Percentiles rank a stretch among this genome's conserved stretches.
Evolutionary conservation across 495 filamentous ascomycete genomes (phyloP).

Genomic region (Penicillium silybi): DNA sequence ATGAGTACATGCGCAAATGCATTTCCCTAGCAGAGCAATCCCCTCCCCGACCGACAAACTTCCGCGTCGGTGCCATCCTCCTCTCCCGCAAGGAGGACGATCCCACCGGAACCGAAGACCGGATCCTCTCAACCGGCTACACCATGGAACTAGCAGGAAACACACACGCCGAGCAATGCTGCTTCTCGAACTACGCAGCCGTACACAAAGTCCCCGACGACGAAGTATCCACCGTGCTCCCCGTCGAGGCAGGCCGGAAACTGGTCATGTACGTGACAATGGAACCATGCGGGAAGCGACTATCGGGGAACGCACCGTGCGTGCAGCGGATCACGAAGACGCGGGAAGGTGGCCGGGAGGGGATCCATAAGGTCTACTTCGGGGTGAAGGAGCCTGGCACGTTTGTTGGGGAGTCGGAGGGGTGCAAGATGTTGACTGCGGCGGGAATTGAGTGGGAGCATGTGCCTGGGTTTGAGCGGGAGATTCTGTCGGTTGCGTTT

Average conservation of each 20-base stretch:
- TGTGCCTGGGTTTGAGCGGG: constrained; percentile 71
- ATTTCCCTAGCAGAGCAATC: constrained; percentile 72
- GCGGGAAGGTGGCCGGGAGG: constrained; percentile 32
- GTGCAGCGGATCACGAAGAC: constrained; percentile 73
- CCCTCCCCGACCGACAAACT: constrained; percentile 83
- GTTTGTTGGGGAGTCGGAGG: constrained; percentile 79
- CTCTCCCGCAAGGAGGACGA: constrained; percentile 48
- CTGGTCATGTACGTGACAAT: constrained; percentile 86
- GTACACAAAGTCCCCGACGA: constrained; percentile 51
- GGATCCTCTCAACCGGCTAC: constrained; percentile 78
- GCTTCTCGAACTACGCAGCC: constrained; percentile 69
- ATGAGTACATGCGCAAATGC: constrained; percentile 65
- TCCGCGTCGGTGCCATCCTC: constrained; percentile 84
- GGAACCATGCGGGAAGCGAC: constrained; percentile 80
- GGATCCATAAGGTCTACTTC: constrained; percentile 76
- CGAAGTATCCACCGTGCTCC: constrained; percentile 52
- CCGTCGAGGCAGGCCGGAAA: constrained; percentile 32
- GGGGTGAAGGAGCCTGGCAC: constrained; percentile 85
- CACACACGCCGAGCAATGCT: constrained; percentile 94
- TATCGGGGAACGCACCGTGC: constrained; percentile 80
- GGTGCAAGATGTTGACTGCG: constrained; percentile 63
- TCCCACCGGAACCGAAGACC: constrained; percentile 39
- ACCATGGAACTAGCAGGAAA: constrained; percentile 89
- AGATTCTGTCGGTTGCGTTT: constrained; percentile 75
- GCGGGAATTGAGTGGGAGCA: constrained; percentile 70